Percentiles rank a stretch among this genome's conserved stretches.
Evolutionary conservation across 176 grass and related monocot species (phyloP).

Genomic region (Oryza coarctata): DNA sequence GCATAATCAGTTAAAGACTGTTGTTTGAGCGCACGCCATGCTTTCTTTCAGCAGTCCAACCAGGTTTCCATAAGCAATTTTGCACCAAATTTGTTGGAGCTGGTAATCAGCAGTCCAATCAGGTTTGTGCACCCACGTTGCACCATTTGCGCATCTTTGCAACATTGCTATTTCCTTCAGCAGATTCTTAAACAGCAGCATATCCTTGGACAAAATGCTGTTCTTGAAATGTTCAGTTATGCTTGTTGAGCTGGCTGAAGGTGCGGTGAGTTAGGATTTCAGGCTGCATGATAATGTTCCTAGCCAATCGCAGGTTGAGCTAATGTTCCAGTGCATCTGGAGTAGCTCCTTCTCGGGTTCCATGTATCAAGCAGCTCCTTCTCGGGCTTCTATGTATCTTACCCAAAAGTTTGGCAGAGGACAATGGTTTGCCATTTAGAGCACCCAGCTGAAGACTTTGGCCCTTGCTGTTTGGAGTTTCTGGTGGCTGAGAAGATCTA

Average conservation of each 20-base stretch:
- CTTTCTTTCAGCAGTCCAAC: too few species aligned
- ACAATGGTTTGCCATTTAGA: conserved; percentile 58
- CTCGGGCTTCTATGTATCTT: conserved; percentile 68
- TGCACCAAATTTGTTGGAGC: neutral
- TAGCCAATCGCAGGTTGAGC: conserved; percentile 45
- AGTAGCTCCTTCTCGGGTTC: too few species aligned
- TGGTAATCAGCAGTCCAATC: too few species aligned
- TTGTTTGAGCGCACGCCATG: too few species aligned
- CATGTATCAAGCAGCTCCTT: conserved; percentile 63
- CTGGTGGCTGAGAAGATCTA: conserved; percentile 29
- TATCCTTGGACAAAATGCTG: conserved; percentile 58
- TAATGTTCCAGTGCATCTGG: conserved; percentile 74
- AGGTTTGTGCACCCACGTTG: conserved; percentile 67
- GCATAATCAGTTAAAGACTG: too few species aligned
- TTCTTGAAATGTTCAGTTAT: conserved; percentile 74
- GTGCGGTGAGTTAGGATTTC: conserved; percentile 70
- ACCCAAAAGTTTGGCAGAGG: conserved; percentile 68
- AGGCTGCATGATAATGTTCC: conserved; percentile 57
- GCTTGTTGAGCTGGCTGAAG: conserved; percentile 67
- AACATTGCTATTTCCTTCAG: conserved; percentile 78
- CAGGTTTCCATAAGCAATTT: too few species aligned
- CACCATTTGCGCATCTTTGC: conserved; percentile 48
- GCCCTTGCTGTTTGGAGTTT: conserved; percentile 50
- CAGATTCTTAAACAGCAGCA: conserved; percentile 78
- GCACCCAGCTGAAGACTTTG: conserved; percentile 54